Conservation (phyloP, 345 rosid genomes). For the Eucalyptus caleyi region DNA sequence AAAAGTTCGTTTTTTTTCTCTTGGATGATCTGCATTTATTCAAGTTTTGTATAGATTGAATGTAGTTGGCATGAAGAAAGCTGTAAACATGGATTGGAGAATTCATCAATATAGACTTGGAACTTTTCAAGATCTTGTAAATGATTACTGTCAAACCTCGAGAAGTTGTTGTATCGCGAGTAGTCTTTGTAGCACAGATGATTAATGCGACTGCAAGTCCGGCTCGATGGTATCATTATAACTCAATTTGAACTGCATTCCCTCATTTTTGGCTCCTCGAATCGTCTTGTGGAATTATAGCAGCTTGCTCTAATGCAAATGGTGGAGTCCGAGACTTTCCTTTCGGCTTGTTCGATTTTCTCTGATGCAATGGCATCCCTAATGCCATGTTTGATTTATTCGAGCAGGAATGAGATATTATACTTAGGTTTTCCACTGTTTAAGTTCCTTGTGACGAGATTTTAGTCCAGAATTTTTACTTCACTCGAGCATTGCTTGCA, state of each 20-base stretch:
- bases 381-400: background rate
- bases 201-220: too few relatives aligned
- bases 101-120: too few relatives aligned
- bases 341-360: background rate
- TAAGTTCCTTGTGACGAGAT: background rate
- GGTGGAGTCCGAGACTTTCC: background rate
- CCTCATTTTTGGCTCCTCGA: background rate
- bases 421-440: background rate
- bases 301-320: background rate
- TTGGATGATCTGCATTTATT: too few relatives aligned
- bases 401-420: rapidly evolving
- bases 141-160: too few relatives aligned
- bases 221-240: too few relatives aligned
- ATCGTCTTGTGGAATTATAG: background rate
- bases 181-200: too few relatives aligned
- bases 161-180: too few relatives aligned
- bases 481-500: background rate
- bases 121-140: too few relatives aligned
- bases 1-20: rapidly evolving
- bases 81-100: too few relatives aligned
- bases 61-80: too few relatives aligned
- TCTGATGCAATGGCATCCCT: background rate
- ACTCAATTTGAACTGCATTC: background rate
- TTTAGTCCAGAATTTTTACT: background rate
- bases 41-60: too few relatives aligned